These are phyloP conservation scores for Vickermania ingenoplastis DNA, from an alignment of 208 protist genomes.

Conservation along the genomic window DNA sequence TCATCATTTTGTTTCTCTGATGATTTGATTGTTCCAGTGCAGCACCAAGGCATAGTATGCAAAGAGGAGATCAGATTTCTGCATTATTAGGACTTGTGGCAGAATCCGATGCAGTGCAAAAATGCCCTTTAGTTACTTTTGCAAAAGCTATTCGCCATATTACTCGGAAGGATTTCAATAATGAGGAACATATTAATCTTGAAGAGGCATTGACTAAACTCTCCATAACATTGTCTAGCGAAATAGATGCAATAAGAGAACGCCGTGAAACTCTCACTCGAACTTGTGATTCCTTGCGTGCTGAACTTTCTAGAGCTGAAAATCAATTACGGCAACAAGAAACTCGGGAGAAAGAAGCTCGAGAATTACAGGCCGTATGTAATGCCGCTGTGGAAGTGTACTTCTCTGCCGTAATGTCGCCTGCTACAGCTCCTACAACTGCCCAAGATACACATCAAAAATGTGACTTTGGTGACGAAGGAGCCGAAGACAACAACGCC, in stretches of 20 bases:
- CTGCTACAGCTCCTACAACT: no score
- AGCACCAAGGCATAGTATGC: no score
- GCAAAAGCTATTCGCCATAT: background rate
- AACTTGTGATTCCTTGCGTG: constrained; percentile 69
- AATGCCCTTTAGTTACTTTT: background rate
- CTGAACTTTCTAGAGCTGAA: constrained; percentile 70
- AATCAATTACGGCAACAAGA: constrained; percentile 62
- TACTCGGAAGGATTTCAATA: background rate
- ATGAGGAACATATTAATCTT: background rate
- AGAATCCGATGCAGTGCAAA: background rate
- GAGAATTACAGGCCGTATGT: constrained; percentile 67
- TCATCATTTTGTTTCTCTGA: no score
- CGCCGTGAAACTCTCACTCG: constrained; percentile 30
- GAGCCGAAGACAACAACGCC: no score
- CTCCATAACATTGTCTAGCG: constrained; percentile 39
- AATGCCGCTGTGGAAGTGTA: constrained; percentile 66
- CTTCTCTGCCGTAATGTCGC: constrained; percentile 50
- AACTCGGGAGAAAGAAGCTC: constrained; percentile 35
- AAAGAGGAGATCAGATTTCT: background rate
- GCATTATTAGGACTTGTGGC: background rate
- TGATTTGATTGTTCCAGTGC: no score
- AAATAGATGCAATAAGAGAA: constrained; percentile 60
- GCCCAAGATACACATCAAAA: no score
- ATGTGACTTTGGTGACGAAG: no score
- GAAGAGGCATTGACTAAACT: constrained; percentile 46